Conservation (phyloP, 345 rosid species). For the Acer saccharum region DNA sequence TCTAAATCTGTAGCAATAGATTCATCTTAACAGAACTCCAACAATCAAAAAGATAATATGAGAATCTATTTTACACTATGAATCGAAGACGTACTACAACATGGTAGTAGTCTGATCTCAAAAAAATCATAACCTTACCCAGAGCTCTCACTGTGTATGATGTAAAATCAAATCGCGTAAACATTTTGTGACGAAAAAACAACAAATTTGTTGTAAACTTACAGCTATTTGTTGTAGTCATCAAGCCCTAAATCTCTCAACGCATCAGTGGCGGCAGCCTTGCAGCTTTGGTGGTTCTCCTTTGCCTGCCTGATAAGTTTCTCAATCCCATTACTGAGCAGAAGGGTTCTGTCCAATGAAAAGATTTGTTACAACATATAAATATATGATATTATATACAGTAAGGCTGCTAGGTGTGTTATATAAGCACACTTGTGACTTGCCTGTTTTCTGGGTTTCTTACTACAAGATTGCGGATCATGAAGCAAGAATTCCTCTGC, state of each 20-base stretch:
- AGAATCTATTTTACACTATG: not conserved
- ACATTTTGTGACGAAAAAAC: not conserved
- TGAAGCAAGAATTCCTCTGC: constrained; percentile 78
- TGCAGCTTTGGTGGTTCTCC: constrained; percentile 58
- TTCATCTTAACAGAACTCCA: too few species aligned
- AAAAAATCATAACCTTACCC: not conserved
- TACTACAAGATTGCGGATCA: constrained; percentile 87
- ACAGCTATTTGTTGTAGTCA: constrained; percentile 62
- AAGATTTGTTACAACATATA: not conserved
- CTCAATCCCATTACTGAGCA: constrained; percentile 74
- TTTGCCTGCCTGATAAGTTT: constrained; percentile 69
- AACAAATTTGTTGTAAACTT: not conserved
- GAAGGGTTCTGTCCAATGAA: constrained; percentile 49
- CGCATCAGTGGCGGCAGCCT: constrained; percentile 85
- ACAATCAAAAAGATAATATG: not conserved
- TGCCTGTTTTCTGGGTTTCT: constrained; percentile 90
- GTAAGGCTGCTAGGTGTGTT: not conserved
- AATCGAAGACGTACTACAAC: not conserved
- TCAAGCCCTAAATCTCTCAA: constrained; percentile 87
- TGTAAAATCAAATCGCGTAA: not conserved
- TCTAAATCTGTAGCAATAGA: too few species aligned
- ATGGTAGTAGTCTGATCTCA: not conserved
- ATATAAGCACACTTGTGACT: constrained; percentile 9
- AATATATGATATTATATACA: not conserved
- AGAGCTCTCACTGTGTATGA: not conserved